Evolutionary conservation across 1,284 basidiomycete species (phyloP).

Genomic region (Irpex lacteus): DNA sequence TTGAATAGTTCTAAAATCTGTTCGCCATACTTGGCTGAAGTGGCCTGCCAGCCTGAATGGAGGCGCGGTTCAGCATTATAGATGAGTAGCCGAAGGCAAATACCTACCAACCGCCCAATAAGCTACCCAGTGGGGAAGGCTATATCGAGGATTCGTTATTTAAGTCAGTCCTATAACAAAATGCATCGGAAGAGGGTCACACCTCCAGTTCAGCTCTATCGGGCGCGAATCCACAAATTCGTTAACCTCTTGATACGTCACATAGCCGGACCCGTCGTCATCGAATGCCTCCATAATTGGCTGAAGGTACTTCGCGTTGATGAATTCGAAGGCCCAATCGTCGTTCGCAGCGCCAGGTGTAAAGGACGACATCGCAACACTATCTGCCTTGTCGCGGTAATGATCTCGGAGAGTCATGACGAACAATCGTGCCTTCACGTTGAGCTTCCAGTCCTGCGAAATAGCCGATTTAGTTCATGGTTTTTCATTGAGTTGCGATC

Average conservation of each 20-base stretch:
- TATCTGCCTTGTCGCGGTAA: conserved; percentile 27
- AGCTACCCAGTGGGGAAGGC: conserved; percentile 25
- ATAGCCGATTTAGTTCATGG: not conserved
- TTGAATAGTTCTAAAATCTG: conserved; percentile 18
- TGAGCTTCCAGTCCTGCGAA: conserved; percentile 32
- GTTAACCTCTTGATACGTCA: conserved; percentile 46
- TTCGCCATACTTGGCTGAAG: conserved; percentile 16
- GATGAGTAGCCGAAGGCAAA: too few species aligned
- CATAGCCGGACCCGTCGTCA: conserved; percentile 46
- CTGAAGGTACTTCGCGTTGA: conserved; percentile 41
- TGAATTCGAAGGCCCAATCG: conserved; percentile 42
- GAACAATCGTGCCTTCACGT: conserved; percentile 34
- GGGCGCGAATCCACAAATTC: conserved; percentile 31
- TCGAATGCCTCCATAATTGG: conserved; percentile 47
- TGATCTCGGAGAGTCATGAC: conserved; percentile 35
- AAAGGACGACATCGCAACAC: conserved; percentile 13
- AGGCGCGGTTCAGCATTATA: not conserved
- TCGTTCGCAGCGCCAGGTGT: conserved; percentile 21
- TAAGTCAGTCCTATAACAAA: not conserved
- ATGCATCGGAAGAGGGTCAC: not conserved
- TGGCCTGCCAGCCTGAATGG: conserved; percentile 23
- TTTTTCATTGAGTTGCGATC: too few species aligned
- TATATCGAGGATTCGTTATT: conserved; percentile 1
- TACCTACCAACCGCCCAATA: conserved; percentile 25
- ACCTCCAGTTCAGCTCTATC: conserved; percentile 21